Evolutionary conservation across 352 stramenopile species (phyloP).

Genomic region (Aphanomyces euteiches): DNA sequence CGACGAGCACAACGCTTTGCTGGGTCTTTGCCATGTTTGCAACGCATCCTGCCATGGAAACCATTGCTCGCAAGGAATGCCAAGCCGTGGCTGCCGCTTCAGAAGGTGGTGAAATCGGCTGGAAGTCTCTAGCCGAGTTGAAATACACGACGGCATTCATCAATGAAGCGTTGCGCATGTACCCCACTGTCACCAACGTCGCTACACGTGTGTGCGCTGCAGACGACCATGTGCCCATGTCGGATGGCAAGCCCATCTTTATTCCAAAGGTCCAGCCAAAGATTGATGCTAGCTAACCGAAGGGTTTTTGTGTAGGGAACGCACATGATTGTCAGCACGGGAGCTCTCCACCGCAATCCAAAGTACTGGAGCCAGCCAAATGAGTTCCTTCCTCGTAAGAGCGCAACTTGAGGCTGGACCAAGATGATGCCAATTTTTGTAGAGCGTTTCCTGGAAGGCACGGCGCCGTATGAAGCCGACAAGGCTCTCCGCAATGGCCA

Average conservation of each 20-base stretch:
- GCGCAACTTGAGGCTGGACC: too few species aligned
- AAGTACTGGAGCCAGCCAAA: conserved; percentile 19
- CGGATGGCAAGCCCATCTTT: background rate
- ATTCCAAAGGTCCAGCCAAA: conserved; percentile 11
- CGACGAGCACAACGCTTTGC: conserved; percentile 3
- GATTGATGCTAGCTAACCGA: background rate
- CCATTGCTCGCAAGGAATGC: conserved; percentile 1
- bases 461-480: background rate
- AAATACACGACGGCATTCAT: conserved; percentile 25
- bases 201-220: background rate
- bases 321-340: background rate
- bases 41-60: background rate
- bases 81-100: background rate
- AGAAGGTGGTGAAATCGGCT: background rate
- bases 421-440: too few species aligned
- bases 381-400: conserved; percentile 20
- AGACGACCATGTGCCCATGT: conserved; percentile 15
- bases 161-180: background rate
- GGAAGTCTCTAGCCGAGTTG: conserved; percentile 17
- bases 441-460: background rate
- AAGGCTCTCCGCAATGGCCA: conserved; percentile 9
- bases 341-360: conserved; percentile 22
- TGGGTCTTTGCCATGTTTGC: conserved; percentile 23
- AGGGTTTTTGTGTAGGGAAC: conserved; percentile 5
- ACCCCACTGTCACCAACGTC: background rate